These are phyloP conservation scores for Penicillium verhagenii DNA, from an alignment of 495 filamentous ascomycete genomes.

Conservation along the genomic window DNA sequence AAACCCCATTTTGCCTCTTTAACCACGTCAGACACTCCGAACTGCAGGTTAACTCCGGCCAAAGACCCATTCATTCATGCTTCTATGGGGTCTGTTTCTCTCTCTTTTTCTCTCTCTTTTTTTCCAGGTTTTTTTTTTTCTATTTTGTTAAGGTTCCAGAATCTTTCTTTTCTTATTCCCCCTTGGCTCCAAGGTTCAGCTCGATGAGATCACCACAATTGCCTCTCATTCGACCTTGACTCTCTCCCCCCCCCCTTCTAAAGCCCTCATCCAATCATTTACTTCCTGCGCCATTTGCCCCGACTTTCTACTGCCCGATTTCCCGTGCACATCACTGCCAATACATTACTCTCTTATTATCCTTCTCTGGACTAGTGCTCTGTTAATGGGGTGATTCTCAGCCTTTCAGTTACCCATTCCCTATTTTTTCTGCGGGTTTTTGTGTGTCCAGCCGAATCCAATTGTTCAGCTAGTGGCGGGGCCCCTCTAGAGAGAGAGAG, in stretches of 20 bases:
- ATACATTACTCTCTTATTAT: neutral
- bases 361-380: neutral
- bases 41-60: conserved; percentile 20
- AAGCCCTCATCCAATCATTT: conserved; percentile 16
- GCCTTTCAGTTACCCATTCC: conserved; percentile 4
- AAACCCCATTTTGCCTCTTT: conserved; percentile 13
- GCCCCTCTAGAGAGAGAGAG: neutral
- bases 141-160: conserved; percentile 3
- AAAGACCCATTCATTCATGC: conserved; percentile 10
- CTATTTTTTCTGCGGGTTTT: conserved; percentile 1
- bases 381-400: neutral
- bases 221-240: conserved; percentile 19
- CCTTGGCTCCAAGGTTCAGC: conserved; percentile 17
- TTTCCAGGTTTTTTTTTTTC: conserved; percentile 15
- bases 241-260: conserved; percentile 6
- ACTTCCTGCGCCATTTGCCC: conserved; percentile 16
- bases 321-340: no score
- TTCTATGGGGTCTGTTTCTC: conserved; percentile 14
- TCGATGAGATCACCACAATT: conserved; percentile 26
- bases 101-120: conserved; percentile 1
- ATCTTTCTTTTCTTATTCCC: neutral
- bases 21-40: conserved; percentile 16
- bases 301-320: conserved; percentile 15
- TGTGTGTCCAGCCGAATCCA: conserved; percentile 1
- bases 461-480: conserved; percentile 18